These are phyloP conservation scores for Aegilops umbellulata DNA, from an alignment of 176 grass and related monocot genomes.

Conservation along the genomic window DNA sequence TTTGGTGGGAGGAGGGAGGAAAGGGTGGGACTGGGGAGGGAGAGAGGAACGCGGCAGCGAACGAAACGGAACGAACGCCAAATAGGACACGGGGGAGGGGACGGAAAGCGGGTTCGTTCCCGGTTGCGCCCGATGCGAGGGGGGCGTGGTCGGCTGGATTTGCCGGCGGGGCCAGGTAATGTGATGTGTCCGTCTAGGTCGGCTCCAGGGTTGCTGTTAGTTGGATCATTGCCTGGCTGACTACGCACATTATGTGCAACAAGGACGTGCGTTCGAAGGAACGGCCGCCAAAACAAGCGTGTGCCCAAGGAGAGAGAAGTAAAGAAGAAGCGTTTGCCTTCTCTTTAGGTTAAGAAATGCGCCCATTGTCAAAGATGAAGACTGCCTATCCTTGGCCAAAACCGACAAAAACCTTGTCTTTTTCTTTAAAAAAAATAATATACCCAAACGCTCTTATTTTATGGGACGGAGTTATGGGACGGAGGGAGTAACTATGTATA, in stretches of 20 bases:
- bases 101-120: neutral
- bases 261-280: no score
- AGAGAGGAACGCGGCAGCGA: slow-evolving; percentile 10
- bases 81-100: neutral
- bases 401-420: no score
- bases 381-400: no score
- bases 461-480: no score
- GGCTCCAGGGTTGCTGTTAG: neutral
- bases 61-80: slow-evolving; percentile 12
- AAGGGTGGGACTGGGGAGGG: neutral
- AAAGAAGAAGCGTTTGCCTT: no score
- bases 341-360: no score
- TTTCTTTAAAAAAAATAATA: no score
- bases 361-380: no score
- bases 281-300: no score
- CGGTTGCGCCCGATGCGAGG: neutral
- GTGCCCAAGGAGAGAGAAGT: no score
- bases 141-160: neutral
- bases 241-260: neutral
- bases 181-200: neutral
- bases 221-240: neutral
- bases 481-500: no score
- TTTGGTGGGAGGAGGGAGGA: slow-evolving; percentile 12
- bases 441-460: no score
- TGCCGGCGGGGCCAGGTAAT: slow-evolving; percentile 14